Conservation (phyloP, 2,329 filamentous ascomycete genomes). For the Colletotrichum spaethianum region DNA sequence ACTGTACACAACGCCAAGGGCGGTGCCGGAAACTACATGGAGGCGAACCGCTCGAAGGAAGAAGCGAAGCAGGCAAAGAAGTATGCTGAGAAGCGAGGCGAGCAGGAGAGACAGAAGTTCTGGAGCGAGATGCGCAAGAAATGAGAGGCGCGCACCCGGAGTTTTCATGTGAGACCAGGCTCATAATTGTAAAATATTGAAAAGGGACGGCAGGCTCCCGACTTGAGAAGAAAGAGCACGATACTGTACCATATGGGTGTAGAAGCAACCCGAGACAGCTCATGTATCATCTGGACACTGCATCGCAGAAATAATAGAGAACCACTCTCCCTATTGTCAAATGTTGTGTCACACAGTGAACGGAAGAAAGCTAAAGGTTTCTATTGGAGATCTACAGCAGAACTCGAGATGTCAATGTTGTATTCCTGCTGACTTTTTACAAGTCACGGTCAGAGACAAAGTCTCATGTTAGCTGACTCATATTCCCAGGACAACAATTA, state of each 20-base stretch:
- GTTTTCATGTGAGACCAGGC: conserved; percentile 5
- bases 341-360: neutral
- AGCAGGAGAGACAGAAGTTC: conserved; percentile 55
- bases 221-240: neutral
- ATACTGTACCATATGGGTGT: conserved; percentile 34
- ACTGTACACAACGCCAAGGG: conserved; percentile 52
- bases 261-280: neutral
- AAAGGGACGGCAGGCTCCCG: neutral
- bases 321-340: neutral
- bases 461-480: no score
- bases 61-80: conserved; percentile 54
- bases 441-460: neutral
- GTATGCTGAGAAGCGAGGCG: conserved; percentile 52
- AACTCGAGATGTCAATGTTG: neutral
- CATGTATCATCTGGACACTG: conserved; percentile 16
- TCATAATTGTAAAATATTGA: conserved; percentile 1
- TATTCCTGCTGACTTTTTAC: neutral
- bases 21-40: conserved; percentile 49
- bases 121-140: conserved; percentile 43
- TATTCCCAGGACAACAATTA: neutral
- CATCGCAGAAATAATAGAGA: conserved; percentile 22
- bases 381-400: no score
- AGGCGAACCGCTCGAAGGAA: conserved; percentile 50
- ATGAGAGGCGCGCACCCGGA: conserved; percentile 46
- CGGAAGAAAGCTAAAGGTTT: no score